A percentile compares a stretch with the other conserved stretches of the same genome.
Conservation (phyloP, 164 flowering plant genomes). For the Nelumbo lutea region DNA sequence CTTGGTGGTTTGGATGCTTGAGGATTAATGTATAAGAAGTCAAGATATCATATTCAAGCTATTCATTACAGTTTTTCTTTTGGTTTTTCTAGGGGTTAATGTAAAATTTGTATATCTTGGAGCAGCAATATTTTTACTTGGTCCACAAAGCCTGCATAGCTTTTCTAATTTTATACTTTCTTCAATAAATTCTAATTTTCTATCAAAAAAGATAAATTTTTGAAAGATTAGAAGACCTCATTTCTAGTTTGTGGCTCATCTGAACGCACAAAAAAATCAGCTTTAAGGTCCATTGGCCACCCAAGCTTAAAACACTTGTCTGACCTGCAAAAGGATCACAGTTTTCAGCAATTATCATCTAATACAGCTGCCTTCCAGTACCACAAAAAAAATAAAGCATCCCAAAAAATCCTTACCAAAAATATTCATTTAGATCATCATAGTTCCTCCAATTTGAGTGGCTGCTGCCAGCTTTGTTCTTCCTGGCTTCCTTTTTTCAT, state of each 20-base stretch:
- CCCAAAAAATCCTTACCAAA: conserved; percentile 52
- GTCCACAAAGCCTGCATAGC: no score
- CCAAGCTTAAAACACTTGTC: conserved; percentile 58
- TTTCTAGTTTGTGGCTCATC: conserved; percentile 27
- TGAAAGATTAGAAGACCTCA: conserved; percentile 16
- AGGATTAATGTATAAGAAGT: no score
- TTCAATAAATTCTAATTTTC: no score
- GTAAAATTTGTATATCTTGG: no score
- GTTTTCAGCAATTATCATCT: background rate
- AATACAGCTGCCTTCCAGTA: background rate
- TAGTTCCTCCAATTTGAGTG: conserved; percentile 97
- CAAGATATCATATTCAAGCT: no score
- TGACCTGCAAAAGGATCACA: conserved; percentile 45
- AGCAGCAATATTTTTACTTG: no score
- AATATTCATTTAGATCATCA: conserved; percentile 97
- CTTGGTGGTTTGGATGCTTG: no score
- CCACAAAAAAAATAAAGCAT: background rate
- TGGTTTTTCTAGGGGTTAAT: no score
- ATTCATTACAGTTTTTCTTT: no score
- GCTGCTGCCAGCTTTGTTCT: conserved; percentile 82
- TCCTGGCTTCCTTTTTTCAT: conserved; percentile 74
- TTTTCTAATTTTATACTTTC: no score
- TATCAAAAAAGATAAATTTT: no score
- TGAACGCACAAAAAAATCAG: conserved; percentile 76
- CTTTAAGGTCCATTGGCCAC: conserved; percentile 75